These are phyloP conservation scores for Lasiodiplodia gonubiensis DNA, from an alignment of 2,329 filamentous ascomycete species.

Conservation along the genomic window DNA sequence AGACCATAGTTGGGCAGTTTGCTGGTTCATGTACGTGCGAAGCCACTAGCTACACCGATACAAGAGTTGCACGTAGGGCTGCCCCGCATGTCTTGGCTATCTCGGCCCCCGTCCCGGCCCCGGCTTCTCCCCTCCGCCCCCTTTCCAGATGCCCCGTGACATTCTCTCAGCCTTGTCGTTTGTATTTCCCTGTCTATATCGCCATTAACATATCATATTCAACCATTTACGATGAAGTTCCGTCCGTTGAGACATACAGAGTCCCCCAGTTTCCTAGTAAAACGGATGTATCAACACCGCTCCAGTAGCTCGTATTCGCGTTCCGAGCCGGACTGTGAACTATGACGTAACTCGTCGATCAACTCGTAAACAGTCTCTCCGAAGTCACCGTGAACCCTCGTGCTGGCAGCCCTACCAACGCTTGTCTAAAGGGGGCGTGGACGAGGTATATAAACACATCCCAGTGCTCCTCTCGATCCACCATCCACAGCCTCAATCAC, in stretches of 20 bases:
- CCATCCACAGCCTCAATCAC: not conserved
- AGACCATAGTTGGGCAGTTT: not conserved
- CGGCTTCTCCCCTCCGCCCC: not conserved
- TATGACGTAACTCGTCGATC: constrained; percentile 3
- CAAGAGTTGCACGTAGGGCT: not conserved
- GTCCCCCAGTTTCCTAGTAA: not conserved
- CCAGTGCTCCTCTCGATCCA: not conserved
- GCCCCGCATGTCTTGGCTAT: not conserved
- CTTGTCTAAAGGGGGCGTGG: not conserved
- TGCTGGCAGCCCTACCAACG: not conserved
- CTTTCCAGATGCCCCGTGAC: not conserved
- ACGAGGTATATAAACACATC: not conserved
- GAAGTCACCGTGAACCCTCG: not conserved
- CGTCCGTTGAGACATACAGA: not conserved
- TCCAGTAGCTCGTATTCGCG: not conserved
- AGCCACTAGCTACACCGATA: not conserved
- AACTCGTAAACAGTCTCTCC: not conserved
- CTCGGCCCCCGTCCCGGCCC: not conserved
- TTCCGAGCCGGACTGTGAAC: not conserved
- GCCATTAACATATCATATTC: not conserved
- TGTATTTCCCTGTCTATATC: not conserved
- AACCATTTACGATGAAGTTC: rapidly evolving
- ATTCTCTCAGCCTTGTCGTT: not conserved
- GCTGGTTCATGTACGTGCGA: not conserved
- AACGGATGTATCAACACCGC: not conserved